These are phyloP conservation scores for Aspergillus ochraceoroseus DNA, from an alignment of 2,329 filamentous ascomycete species.

Conservation along the genomic window DNA sequence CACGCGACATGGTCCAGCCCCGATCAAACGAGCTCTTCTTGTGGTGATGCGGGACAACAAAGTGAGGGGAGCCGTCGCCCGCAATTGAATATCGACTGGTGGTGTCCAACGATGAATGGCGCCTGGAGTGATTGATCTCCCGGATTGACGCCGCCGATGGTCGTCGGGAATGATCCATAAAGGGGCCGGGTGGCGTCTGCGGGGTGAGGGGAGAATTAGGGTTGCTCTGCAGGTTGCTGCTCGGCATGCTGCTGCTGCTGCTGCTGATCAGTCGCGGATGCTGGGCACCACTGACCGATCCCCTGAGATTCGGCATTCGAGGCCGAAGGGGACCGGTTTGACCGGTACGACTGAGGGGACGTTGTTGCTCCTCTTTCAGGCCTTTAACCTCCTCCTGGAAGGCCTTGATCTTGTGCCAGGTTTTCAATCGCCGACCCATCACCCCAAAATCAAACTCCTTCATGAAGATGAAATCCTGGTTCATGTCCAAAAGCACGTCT, in stretches of 20 bases:
- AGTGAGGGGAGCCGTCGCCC: constrained; percentile 27
- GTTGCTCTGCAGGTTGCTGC: constrained; percentile 27
- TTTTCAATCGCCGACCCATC: constrained; percentile 82
- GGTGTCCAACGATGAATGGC: constrained; percentile 82
- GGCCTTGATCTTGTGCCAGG: constrained; percentile 92
- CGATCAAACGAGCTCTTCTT: constrained; percentile 58
- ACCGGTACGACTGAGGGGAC: constrained; percentile 41
- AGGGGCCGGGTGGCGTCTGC: constrained; percentile 36
- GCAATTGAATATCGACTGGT: constrained; percentile 38
- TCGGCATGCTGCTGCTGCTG: too few species aligned
- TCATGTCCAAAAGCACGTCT: constrained; percentile 88
- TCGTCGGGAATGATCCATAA: constrained; percentile 43
- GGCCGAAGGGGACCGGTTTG: constrained; percentile 40
- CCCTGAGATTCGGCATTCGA: constrained; percentile 37
- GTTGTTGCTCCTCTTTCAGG: constrained; percentile 47
- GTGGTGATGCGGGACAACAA: constrained; percentile 36
- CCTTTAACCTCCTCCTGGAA: constrained; percentile 80
- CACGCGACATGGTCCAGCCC: constrained; percentile 50
- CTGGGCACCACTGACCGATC: constrained; percentile 25
- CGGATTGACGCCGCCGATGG: constrained; percentile 79
- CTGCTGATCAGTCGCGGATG: constrained; percentile 31
- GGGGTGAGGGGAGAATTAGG: constrained; percentile 44
- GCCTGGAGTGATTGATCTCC: constrained; percentile 75
- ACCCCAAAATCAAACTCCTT: constrained; percentile 92
- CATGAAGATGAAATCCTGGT: constrained; percentile 89